Evolutionary conservation across 2,329 filamentous ascomycete species (phyloP), one percentile per base, ranked within the genome.

Genomic region (Mycogone perniciosa): DNA sequence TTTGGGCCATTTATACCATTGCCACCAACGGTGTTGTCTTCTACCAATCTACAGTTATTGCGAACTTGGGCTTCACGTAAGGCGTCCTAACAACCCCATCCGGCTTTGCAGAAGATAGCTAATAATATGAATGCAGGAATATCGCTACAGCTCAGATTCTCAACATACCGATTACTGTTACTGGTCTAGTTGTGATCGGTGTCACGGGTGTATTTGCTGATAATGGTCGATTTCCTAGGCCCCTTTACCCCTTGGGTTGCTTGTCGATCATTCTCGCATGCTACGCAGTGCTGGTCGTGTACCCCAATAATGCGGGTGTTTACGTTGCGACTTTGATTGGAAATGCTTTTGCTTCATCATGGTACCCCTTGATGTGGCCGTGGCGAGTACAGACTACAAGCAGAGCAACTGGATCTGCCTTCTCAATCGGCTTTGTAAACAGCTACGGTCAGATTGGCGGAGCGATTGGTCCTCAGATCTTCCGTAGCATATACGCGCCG

Each of bases 301-400:
- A 72, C 54, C 73, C 74, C 2, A 72, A 60, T 56, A 71, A 64
- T 33, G 74, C 72, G 5, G 73, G 62, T 2, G 68, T 77, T 0
- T 77, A 76, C 43, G 70, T 73, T 0, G 73, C 71, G 1, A 76
- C 73, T 0, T 54, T 76, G 27, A 68, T 76, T 30, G 72, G 66
- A 5, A 71, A 71, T 41, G 68, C 68, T 0, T 64, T 74, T 8
- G 66, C 71, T 1, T 62, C 66, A 2, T 66, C 69, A 1, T 75
- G 72, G 68, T 77, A 67, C 54, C 71, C 74, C 0, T 65, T 75
- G 52, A 77, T 77, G 74, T 62, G 75, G 75, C 74, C 74, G 8
- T 76, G 74, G 74, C 68, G 74, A 4, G 72, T 75, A 0, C 73
- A 74, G 59, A 75, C 72, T 2, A 76, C 69, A 0, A 66, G 63